These are phyloP conservation scores for Pichia sp. DNA, from an alignment of 1,139 yeast species.

Conservation along the genomic window DNA sequence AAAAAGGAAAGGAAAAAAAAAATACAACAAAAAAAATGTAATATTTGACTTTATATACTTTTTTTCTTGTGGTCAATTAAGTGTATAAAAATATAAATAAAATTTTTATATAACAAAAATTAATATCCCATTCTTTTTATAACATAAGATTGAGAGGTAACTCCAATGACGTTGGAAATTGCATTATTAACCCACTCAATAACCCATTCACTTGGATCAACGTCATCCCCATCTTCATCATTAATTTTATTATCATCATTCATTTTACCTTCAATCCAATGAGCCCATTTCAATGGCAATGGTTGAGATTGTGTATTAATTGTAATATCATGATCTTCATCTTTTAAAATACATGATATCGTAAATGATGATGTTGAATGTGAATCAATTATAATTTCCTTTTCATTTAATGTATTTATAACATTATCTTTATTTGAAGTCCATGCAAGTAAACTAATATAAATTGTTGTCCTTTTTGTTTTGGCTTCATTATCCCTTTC, in stretches of 20 bases:
- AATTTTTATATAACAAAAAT: background rate
- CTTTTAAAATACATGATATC: slow-evolving; percentile 69
- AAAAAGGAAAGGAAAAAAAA: no score
- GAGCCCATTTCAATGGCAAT: slow-evolving; percentile 83
- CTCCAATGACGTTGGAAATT: slow-evolving; percentile 70
- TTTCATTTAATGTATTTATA: slow-evolving; percentile 26
- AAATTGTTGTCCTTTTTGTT: slow-evolving; percentile 48
- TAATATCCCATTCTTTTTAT: slow-evolving; percentile 81
- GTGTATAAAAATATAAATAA: background rate
- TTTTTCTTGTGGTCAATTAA: no score
- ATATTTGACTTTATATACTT: no score
- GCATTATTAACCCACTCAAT: slow-evolving; percentile 86
- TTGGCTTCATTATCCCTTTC: slow-evolving; percentile 24
- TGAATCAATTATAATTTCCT: slow-evolving; percentile 36
- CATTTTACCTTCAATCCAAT: slow-evolving; percentile 58
- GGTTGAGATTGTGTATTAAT: slow-evolving; percentile 78
- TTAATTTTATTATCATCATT: slow-evolving; percentile 34
- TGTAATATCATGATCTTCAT: slow-evolving; percentile 68
- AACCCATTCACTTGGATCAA: slow-evolving; percentile 96
- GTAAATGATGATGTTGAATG: slow-evolving; percentile 42
- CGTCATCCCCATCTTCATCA: slow-evolving; percentile 21
- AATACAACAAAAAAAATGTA: no score
- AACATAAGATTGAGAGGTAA: slow-evolving; percentile 84
- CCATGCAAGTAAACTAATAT: slow-evolving; percentile 71
- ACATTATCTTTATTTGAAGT: slow-evolving; percentile 27